phyloP scores from a whole-genome alignment of 257 asterid genomes.

The Knoxia roxburghii region DNA sequence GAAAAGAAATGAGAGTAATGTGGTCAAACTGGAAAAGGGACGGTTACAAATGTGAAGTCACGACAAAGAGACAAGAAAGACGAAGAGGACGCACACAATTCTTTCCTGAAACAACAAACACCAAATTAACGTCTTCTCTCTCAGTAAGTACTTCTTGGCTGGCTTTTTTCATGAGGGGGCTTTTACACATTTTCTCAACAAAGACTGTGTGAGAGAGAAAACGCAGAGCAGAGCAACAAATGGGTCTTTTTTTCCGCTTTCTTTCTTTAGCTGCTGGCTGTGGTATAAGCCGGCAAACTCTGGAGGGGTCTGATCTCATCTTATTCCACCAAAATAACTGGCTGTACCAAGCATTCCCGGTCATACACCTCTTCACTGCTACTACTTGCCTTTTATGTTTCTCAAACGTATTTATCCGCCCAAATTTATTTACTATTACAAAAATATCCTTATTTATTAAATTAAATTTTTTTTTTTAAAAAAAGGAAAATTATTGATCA shows the following conservation, averaged over 20 bases:
- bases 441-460: too few species aligned
- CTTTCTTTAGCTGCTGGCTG: background rate
- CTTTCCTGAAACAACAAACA: slow-evolving; percentile 2
- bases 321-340: background rate
- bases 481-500: too few species aligned
- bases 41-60: slow-evolving; percentile 1
- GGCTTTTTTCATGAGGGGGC: too few species aligned
- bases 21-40: slow-evolving; percentile 3
- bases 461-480: too few species aligned
- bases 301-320: background rate
- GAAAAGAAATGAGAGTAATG: background rate
- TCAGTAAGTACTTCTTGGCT: too few species aligned
- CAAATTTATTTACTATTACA: too few species aligned
- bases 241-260: too few species aligned
- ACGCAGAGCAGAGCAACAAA: background rate
- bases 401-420: too few species aligned
- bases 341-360: background rate
- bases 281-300: background rate
- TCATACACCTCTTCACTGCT: background rate
- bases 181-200: background rate
- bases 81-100: slow-evolving; percentile 9
- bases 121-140: slow-evolving; percentile 4
- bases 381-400: background rate
- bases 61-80: slow-evolving; percentile 1
- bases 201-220: background rate